phyloP scores from a whole-genome alignment of 2,329 filamentous ascomycete genomes.

The Lizonia empirigonia region DNA sequence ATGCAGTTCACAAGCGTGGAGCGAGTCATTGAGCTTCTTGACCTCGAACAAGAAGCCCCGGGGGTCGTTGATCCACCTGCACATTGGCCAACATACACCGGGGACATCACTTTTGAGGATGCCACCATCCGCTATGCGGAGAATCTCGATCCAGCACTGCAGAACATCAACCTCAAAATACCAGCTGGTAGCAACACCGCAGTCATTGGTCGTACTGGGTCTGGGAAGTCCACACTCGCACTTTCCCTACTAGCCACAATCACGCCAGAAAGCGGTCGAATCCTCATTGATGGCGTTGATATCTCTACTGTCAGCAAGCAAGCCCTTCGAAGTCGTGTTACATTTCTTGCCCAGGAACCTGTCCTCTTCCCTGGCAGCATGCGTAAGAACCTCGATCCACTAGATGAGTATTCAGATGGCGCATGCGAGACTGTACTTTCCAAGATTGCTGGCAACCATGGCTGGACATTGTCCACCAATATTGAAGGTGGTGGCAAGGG shows the following conservation, averaged over 20 bases:
- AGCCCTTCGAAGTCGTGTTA: conserved; percentile 65
- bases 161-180: conserved; percentile 72
- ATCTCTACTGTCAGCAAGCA: conserved; percentile 65
- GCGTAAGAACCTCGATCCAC: conserved; percentile 67
- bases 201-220: conserved; percentile 76
- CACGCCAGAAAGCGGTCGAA: conserved; percentile 59
- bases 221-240: conserved; percentile 80
- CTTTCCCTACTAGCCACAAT: conserved; percentile 63
- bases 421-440: conserved; percentile 60
- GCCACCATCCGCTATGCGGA: conserved; percentile 82
- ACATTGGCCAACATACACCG: conserved; percentile 74
- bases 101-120: conserved; percentile 75
- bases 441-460: conserved; percentile 61
- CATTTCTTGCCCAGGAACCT: conserved; percentile 71
- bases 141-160: conserved; percentile 74
- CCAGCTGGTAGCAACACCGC: conserved; percentile 79
- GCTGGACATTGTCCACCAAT: conserved; percentile 61
- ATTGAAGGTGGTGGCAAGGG: conserved; percentile 67
- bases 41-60: conserved; percentile 74
- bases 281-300: conserved; percentile 66
- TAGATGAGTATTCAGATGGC: conserved; percentile 61
- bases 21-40: conserved; percentile 79
- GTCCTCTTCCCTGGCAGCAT: conserved; percentile 68
- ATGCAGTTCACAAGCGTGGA: conserved; percentile 94
- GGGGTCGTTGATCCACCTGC: conserved; percentile 73